These are phyloP conservation scores for Panicum miliaceum DNA, from an alignment of 176 grass and related monocot species.

Conservation along the genomic window DNA sequence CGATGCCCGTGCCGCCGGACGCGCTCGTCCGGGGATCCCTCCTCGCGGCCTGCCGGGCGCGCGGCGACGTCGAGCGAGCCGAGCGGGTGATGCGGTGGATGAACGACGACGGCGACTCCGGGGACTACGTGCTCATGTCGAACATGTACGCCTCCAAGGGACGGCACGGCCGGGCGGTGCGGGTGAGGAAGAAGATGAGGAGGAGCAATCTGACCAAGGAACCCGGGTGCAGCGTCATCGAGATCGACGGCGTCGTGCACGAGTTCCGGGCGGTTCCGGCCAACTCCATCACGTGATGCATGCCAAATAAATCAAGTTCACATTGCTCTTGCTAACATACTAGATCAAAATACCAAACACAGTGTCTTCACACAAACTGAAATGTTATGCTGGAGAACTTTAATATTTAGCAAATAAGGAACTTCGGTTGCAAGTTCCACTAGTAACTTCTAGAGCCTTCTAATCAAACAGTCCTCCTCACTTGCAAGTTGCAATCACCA, in stretches of 20 bases:
- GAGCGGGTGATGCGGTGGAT: conserved; percentile 47
- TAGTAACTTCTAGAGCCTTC: too few relatives aligned
- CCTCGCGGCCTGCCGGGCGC: conserved; percentile 61
- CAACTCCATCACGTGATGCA: conserved; percentile 8
- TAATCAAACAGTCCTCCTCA: too few relatives aligned
- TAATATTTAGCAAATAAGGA: too few relatives aligned
- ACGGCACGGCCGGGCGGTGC: conserved; percentile 22
- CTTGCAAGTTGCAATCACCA: too few relatives aligned
- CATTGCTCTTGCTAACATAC: too few relatives aligned
- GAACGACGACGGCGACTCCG: conserved; percentile 26
- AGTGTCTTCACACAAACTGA: too few relatives aligned
- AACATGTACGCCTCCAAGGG: conserved; percentile 61
- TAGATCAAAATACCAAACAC: too few relatives aligned
- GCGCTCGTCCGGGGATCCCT: conserved; percentile 63
- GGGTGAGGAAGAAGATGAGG: conserved; percentile 66
- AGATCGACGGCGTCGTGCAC: conserved; percentile 75
- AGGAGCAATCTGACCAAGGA: conserved; percentile 52
- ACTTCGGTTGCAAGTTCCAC: too few relatives aligned
- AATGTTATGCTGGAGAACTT: too few relatives aligned
- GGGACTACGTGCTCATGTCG: conserved; percentile 69
- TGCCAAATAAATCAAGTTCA: not conserved
- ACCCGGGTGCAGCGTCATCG: conserved; percentile 71
- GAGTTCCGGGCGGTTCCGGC: conserved; percentile 60
- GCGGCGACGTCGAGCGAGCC: conserved; percentile 51
- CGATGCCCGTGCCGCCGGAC: conserved; percentile 68